These are phyloP conservation scores for Ceratocystis cacaofunesta DNA, from an alignment of 2,329 filamentous ascomycete species.

Conservation along the genomic window DNA sequence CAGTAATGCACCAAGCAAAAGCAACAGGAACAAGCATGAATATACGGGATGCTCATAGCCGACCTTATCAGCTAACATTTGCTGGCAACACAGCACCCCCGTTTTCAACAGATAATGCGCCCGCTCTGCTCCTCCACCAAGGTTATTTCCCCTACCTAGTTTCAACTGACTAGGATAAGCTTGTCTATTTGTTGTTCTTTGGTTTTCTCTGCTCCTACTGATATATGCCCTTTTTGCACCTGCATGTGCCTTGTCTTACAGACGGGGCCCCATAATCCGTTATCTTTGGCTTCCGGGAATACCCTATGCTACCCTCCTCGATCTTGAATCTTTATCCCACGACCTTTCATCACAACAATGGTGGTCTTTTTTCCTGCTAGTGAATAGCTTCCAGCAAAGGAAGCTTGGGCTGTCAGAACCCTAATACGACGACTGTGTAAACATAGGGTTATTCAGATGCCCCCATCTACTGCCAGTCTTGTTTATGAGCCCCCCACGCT, in stretches of 20 bases:
- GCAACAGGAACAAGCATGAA: neutral
- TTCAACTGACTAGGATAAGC: neutral
- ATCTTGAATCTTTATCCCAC: neutral
- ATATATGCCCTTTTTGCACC: neutral
- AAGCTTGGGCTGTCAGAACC: neutral
- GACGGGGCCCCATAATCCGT: neutral
- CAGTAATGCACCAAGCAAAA: neutral
- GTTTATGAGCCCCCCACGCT: neutral
- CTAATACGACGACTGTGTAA: neutral
- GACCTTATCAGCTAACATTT: neutral
- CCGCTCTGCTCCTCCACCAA: neutral
- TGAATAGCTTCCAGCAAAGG: neutral
- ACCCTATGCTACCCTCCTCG: neutral
- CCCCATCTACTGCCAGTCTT: neutral
- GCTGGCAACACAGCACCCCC: neutral
- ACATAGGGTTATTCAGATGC: neutral
- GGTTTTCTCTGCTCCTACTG: neutral
- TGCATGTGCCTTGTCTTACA: neutral
- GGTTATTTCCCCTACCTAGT: neutral
- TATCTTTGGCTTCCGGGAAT: neutral
- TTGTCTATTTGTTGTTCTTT: neutral
- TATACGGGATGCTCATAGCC: neutral
- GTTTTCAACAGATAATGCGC: neutral
- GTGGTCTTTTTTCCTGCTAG: neutral
- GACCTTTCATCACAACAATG: neutral